These are phyloP conservation scores for Stephania yunnanensis DNA, from an alignment of 164 flowering plant genomes.

Conservation along the genomic window DNA sequence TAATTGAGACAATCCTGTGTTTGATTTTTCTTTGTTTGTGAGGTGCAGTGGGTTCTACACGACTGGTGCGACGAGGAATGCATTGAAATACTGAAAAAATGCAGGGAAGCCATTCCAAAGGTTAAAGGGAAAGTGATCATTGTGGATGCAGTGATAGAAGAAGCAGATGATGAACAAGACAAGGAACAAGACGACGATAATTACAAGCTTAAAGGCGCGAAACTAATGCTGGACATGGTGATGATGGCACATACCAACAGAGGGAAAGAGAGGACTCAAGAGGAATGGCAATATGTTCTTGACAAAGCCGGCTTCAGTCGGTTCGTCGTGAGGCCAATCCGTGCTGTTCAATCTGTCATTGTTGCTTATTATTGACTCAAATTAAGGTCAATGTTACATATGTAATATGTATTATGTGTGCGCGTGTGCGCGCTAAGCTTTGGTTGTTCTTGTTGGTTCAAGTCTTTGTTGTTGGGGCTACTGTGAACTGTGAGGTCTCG, in stretches of 20 bases:
- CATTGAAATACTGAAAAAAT: constrained; percentile 4
- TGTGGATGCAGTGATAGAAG: constrained; percentile 8
- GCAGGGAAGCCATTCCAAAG: constrained; percentile 6
- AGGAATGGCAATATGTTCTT: constrained; percentile 9
- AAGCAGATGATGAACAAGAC: constrained; percentile 1
- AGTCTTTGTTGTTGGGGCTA: no score
- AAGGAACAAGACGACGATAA: background rate
- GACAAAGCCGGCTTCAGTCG: constrained; percentile 1
- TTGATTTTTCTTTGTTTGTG: background rate
- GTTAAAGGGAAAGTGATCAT: constrained; percentile 6
- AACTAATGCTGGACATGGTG: constrained; percentile 8
- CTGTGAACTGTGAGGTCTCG: no score
- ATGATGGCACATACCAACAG: constrained; percentile 10
- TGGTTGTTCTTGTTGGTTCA: no score
- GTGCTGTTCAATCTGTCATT: constrained; percentile 3
- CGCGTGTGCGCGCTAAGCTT: no score
- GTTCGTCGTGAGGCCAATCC: background rate
- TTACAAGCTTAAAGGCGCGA: background rate
- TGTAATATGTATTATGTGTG: no score
- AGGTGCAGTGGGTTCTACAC: constrained; percentile 10
- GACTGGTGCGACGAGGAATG: constrained; percentile 12
- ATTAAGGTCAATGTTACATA: no score
- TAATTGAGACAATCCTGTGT: background rate
- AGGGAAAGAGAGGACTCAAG: constrained; percentile 9
- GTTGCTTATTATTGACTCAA: constrained; percentile 7